A percentile compares a stretch with the other conserved stretches of the same genome.
These are phyloP conservation scores for Hemileia vastatrix DNA, from an alignment of 1,284 basidiomycete species.

Conservation along the genomic window DNA sequence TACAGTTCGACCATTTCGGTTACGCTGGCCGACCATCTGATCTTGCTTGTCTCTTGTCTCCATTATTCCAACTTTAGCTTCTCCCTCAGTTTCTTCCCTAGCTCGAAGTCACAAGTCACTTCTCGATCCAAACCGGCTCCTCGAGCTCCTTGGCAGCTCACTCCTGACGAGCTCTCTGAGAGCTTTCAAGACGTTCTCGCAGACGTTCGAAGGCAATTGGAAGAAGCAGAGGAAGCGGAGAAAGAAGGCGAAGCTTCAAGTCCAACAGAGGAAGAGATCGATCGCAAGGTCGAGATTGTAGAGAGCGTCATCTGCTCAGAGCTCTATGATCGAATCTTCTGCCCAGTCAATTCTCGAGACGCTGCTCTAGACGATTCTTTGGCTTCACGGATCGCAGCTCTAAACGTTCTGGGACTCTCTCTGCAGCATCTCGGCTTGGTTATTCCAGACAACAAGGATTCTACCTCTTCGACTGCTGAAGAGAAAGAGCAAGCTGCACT, in stretches of 20 bases:
- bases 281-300: slow-evolving; percentile 56
- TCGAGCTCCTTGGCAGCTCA: slow-evolving; percentile 31
- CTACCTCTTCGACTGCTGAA: slow-evolving; percentile 19
- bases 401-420: slow-evolving; percentile 76
- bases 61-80: neutral
- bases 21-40: slow-evolving; percentile 50
- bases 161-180: slow-evolving; percentile 48
- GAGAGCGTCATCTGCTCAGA: slow-evolving; percentile 60
- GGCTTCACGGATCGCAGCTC: slow-evolving; percentile 72
- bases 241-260: slow-evolving; percentile 48
- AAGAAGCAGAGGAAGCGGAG: slow-evolving; percentile 33
- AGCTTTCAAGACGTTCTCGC: slow-evolving; percentile 65
- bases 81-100: neutral
- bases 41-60: slow-evolving; percentile 55
- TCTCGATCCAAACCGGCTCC: slow-evolving; percentile 56
- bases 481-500: slow-evolving; percentile 46
- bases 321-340: slow-evolving; percentile 64
- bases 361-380: slow-evolving; percentile 75
- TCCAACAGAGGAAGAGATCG: slow-evolving; percentile 47
- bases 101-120: neutral
- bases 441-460: slow-evolving; percentile 49
- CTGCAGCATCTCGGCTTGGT: slow-evolving; percentile 74
- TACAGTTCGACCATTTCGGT: slow-evolving; percentile 29
- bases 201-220: slow-evolving; percentile 47
- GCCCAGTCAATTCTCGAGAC: slow-evolving; percentile 63